These are phyloP conservation scores for Lactarius hengduanensis DNA, from an alignment of 768 basidiomycete genomes.

Conservation along the genomic window DNA sequence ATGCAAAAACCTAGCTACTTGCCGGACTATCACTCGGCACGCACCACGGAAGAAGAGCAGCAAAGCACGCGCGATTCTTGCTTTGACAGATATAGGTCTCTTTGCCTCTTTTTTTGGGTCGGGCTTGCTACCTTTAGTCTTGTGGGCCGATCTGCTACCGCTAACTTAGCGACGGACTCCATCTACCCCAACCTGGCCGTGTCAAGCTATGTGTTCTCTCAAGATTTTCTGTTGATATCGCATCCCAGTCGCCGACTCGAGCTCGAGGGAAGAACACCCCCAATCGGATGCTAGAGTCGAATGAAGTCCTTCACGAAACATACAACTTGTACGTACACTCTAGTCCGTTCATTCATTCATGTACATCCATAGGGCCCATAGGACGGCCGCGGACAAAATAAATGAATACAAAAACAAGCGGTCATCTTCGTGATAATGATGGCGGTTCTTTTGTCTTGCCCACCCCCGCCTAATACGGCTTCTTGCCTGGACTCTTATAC, in stretches of 20 bases:
- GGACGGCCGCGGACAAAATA: neutral
- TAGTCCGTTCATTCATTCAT: neutral
- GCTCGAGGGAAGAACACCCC: neutral
- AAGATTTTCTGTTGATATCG: neutral
- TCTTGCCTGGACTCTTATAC: neutral
- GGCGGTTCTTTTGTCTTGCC: neutral
- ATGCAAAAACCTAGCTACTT: conserved; percentile 10
- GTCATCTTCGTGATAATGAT: neutral
- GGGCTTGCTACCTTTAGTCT: conserved; percentile 14
- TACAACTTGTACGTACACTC: neutral
- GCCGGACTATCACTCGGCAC: neutral
- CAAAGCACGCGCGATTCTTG: neutral
- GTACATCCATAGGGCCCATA: neutral
- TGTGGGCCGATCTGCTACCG: conserved; percentile 20
- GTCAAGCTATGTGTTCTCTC: neutral
- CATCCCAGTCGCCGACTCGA: neutral
- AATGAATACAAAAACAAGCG: neutral
- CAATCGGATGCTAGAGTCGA: neutral
- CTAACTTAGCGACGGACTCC: conserved; percentile 15
- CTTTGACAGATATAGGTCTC: neutral
- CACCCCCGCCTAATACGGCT: neutral
- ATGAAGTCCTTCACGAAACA: neutral
- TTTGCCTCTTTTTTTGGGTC: conserved; percentile 4
- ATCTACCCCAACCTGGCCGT: neutral
- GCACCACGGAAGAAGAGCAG: neutral